Evolutionary conservation across 352 stramenopile genomes (phyloP).

Genomic region (Pythium myriotylum): DNA sequence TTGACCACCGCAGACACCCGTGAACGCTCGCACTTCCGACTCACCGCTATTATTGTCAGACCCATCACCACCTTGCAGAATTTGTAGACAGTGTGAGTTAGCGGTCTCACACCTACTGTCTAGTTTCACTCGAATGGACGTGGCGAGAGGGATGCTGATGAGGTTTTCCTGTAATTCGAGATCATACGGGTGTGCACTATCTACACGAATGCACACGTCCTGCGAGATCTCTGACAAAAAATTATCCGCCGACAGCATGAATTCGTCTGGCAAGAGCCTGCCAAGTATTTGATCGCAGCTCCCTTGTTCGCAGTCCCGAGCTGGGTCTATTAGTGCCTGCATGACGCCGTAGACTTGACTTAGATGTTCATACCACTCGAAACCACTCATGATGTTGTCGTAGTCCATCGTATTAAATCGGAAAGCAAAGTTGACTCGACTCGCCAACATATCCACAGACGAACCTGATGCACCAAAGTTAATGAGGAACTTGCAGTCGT

Average conservation of each 20-base stretch:
- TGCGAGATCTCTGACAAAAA: constrained; percentile 86
- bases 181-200: constrained; percentile 82
- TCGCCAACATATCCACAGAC: constrained; percentile 26
- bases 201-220: constrained; percentile 79
- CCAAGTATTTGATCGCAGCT: constrained; percentile 2
- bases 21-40: constrained; percentile 86
- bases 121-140: constrained; percentile 82
- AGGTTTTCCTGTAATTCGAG: constrained; percentile 78
- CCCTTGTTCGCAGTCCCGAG: constrained; percentile 24
- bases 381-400: constrained; percentile 83
- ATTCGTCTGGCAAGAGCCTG: constrained; percentile 70
- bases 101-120: constrained; percentile 76
- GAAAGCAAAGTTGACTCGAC: constrained; percentile 73
- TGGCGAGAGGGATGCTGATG: constrained; percentile 82
- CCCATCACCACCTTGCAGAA: constrained; percentile 72
- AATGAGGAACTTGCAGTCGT: constrained; percentile 73
- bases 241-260: constrained; percentile 88
- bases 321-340: constrained; percentile 72
- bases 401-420: constrained; percentile 83
- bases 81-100: constrained; percentile 88
- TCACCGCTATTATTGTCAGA: constrained; percentile 51
- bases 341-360: constrained; percentile 88
- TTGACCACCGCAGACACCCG: constrained; percentile 73
- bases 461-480: constrained; percentile 59
- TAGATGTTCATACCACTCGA: constrained; percentile 88